Percentiles rank a stretch among this genome's conserved stretches.
phyloP scores from a whole-genome alignment of 2,329 filamentous ascomycete species.

The Nemania diffusa region DNA sequence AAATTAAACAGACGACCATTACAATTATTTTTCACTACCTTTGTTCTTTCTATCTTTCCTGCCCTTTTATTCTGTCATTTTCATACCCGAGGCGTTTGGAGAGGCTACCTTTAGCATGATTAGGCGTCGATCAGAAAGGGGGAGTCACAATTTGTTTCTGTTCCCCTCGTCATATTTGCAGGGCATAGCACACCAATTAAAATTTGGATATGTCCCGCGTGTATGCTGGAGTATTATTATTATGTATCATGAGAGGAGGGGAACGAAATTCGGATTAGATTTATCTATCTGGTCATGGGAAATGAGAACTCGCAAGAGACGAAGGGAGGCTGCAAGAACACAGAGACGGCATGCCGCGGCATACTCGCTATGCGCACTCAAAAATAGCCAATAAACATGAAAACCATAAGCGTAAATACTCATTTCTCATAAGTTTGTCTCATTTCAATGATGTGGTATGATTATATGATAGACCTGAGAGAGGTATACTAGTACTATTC shows the following conservation, averaged over 20 bases:
- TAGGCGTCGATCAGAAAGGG: slow-evolving; percentile 45
- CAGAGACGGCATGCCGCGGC: slow-evolving; percentile 9
- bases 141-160: slow-evolving; percentile 35
- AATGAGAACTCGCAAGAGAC: slow-evolving; percentile 30
- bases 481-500: not conserved
- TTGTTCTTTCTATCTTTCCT: slow-evolving; percentile 30
- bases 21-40: slow-evolving; percentile 35
- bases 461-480: not conserved
- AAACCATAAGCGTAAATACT: slow-evolving; percentile 9
- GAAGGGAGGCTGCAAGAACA: slow-evolving; percentile 7
- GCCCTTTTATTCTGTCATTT: slow-evolving; percentile 25
- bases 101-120: slow-evolving; percentile 43
- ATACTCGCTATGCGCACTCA: slow-evolving; percentile 17
- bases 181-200: slow-evolving; percentile 10
- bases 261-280: slow-evolving; percentile 24
- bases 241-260: slow-evolving; percentile 30
- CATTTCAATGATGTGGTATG: not conserved
- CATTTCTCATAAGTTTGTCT: not conserved
- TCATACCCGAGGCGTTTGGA: slow-evolving; percentile 38
- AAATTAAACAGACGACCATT: slow-evolving; percentile 18
- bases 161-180: slow-evolving; percentile 24
- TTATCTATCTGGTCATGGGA: slow-evolving; percentile 26
- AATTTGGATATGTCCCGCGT: slow-evolving; percentile 20
- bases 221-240: slow-evolving; percentile 21
- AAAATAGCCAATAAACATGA: slow-evolving; percentile 15